Conservation (phyloP, 1,284 basidiomycete species). For the Irpex sp. region DNA sequence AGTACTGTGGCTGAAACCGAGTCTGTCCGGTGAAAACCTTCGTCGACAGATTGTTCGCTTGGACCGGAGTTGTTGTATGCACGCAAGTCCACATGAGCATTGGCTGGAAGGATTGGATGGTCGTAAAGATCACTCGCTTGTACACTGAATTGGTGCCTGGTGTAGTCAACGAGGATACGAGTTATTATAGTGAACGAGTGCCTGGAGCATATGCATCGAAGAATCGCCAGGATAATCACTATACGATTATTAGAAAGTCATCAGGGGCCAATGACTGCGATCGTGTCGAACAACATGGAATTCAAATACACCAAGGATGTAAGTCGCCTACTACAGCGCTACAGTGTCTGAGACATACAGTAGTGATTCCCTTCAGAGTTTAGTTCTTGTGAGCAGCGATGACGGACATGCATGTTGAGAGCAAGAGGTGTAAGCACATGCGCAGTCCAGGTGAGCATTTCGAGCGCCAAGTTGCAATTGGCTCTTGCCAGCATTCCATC, state of each 20-base stretch:
- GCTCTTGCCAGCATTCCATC: conserved; percentile 13
- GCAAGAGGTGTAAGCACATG: background rate
- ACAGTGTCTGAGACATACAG: too few relatives aligned
- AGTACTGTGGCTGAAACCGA: background rate
- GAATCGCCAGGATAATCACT: background rate
- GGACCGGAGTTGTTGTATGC: background rate
- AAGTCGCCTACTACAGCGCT: too few relatives aligned
- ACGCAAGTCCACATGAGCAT: background rate
- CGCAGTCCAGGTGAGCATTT: too few relatives aligned
- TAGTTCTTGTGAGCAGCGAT: background rate
- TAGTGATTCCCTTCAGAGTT: background rate
- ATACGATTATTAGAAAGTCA: background rate
- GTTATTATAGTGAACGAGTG: too few relatives aligned
- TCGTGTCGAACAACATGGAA: background rate
- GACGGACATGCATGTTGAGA: background rate
- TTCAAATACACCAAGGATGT: background rate
- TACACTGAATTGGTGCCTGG: too few relatives aligned
- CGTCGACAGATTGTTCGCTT: background rate
- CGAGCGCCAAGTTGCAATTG: background rate
- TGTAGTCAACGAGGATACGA: too few relatives aligned
- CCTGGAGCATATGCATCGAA: too few relatives aligned
- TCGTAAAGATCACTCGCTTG: background rate
- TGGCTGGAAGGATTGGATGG: background rate
- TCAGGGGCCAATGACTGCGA: background rate
- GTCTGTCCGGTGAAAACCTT: background rate